Evolutionary conservation across 345 rosid genomes (phyloP).

Genomic region (Camelina hispida): DNA sequence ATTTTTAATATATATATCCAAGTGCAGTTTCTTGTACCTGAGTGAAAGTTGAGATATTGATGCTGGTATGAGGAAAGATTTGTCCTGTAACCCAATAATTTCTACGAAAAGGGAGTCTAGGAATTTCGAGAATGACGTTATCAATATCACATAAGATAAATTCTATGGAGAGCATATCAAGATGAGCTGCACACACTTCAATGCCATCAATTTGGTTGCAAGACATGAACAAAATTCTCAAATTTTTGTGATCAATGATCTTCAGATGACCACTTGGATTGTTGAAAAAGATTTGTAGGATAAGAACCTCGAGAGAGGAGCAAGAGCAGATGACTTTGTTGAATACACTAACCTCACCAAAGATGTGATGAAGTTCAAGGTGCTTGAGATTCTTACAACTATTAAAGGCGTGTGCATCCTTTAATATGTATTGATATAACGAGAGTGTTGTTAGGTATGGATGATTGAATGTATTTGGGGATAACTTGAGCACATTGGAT

Average conservation of each 20-base stretch:
- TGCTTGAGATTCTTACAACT: neutral
- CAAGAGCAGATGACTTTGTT: slow-evolving; percentile 13
- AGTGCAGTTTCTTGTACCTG: slow-evolving; percentile 6
- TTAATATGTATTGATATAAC: neutral
- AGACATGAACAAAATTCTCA: neutral
- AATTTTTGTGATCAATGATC: slow-evolving; percentile 3
- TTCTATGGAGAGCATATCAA: slow-evolving; percentile 4
- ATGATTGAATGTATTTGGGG: neutral
- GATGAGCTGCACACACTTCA: slow-evolving; percentile 11
- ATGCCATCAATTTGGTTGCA: slow-evolving; percentile 14
- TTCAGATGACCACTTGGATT: neutral
- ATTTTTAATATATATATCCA: neutral
- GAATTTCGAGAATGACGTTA: neutral
- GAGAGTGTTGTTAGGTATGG: slow-evolving; percentile 3
- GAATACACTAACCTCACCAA: neutral
- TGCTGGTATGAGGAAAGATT: neutral
- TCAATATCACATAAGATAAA: neutral
- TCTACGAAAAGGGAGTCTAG: slow-evolving; percentile 19
- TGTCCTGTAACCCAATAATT: slow-evolving; percentile 8
- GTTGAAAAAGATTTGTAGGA: neutral
- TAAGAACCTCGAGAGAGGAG: neutral
- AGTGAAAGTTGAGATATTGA: neutral
- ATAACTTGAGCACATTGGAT: neutral
- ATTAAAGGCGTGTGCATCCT: slow-evolving; percentile 7
- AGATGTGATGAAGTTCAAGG: neutral